Evolutionary conservation across 2,329 filamentous ascomycete species (phyloP), one percentile per base, ranked within the genome.

Genomic region (Boeremia lycopersici): DNA sequence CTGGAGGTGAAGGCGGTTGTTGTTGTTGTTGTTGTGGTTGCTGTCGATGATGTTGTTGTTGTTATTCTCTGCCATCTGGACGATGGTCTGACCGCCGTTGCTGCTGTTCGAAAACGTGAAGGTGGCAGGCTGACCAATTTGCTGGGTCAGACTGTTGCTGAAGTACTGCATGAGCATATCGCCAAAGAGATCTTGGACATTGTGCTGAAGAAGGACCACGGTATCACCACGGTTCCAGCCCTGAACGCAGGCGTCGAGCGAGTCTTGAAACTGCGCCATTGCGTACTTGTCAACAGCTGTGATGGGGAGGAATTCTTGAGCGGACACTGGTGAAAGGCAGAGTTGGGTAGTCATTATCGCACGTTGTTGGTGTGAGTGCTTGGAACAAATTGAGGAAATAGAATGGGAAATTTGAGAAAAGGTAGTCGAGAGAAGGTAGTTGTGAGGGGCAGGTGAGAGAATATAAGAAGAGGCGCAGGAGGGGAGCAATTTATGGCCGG

Each of bases 101-200:
- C 36, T 31, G 12, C 17, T 31, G 17, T 47, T 12, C 6, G 50
- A 23, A 26, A 41, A 43, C 6, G 50, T 51, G 44, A 61, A 53
- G 23, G 45, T 31, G 19, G 56, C 45, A 23, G 50, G 40, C 35
- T 49, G 47, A 2, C 53, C 56, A 15, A 56, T 42, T 11, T 48
- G 35, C 36, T 47, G 23, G 9, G 17, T 38, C 33, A 59, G 25
- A 19, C 36, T 43, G 50, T 42, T 38, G 26, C 51, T n/a, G 42
- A 61, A 56, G 33, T 50, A 58, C 6, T 40, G 19, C 23, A 58
- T 19, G 35, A 55, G 48, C 28, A 52, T 33, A n/a, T 51, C 39
- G 30, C 57, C 57, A n/a, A 57, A 62, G 19, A 50, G 46, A 25
- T 53, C 56, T 33, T 53, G 53, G 12, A 62, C 44, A 28, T 62